Base-by-base conservation (phyloP, 805 yeast species). In the Candida mattraensis region DNA sequence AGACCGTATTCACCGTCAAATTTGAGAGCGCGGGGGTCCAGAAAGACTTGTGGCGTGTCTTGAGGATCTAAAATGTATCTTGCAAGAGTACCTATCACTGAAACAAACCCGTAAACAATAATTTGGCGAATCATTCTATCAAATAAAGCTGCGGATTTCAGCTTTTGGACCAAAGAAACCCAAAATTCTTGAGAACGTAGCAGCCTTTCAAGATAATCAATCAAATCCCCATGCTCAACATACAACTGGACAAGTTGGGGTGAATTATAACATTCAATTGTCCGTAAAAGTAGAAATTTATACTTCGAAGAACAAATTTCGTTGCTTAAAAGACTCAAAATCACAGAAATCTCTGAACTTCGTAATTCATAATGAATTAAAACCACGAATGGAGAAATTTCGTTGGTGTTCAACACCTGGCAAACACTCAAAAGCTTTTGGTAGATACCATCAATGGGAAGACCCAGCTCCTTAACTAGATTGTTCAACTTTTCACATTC, bases 41-140 rank as follows among this genome's bases (percentile, higher is more conserved):
- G 33, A 3, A n/a, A 12, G 3, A 47, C 21, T 2, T 15, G 8
- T 3, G 11, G 13, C 9, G 30, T 9, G 4, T 18, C 16, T 3
- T 31, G 21, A 5, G 40, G 30, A 16, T 38, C 35, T 7, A 39
- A 28, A 2, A 47, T 26, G 24, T 25, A 35, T 5, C n/a, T 7
- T 2, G 53, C 41, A 3, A 57, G 24, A 3, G 48, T 40, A 11
- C 48, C 54, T 11, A 51, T 32, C 5, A 54, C 35, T 7, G 57
- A 43, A n/a, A 37, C 23, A 18, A 46, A 47, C 8, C 61, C 61
- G 39, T 52, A 54, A 5, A 55, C 39, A 6, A 56, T 38, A 9
- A 47, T 14, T 9, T 42, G 44, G 21, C 50, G 38, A 16, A 51
- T 19, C 7, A 56, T 36, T 4, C 17, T 16, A 4, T 42, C 50